Evolutionary conservation across 1,139 yeast genomes (phyloP), one percentile per base, ranked within the genome.

Genomic region (Barnettozyma hawaiiensis): DNA sequence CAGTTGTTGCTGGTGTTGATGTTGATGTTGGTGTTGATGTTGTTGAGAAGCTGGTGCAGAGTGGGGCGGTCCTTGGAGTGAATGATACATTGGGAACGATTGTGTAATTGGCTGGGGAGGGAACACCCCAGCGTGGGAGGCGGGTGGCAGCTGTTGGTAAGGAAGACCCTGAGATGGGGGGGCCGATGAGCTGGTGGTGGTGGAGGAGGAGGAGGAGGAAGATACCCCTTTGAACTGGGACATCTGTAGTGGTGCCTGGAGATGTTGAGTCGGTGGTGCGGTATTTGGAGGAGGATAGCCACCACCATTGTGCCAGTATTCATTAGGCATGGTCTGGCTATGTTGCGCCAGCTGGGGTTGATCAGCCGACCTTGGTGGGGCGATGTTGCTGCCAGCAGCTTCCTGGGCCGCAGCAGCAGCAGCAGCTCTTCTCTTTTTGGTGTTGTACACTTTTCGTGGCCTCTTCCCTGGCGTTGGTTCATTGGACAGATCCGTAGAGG

Each of bases 391-490:
- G 24, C 32, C 46, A 12, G 46, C 31, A 10, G 42, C 32, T 3
- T 37, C 35, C 2, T 37, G 48, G 4, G 50, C 51, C 2, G 52
- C 52, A 5, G 56, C 54, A 3, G 56, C 54, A 1, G 53, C 56
- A 10, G 49, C 55, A 16, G 47, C 53, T 38, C 57, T 47, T 46
- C 54, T 50, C 43, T 56, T 59, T 37, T 58, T 54, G 11, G 62
- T 48, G 32, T 57, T 49, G 39, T 51, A 51, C 11, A 47, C 43
- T 27, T 45, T 51, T 39, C 50, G 48, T 10, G 55, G 50, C 39
- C 54, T 58, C 46, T 62, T 64, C 37, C 54, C 57, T 4, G 67
- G 67, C 1, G 65, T 61, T 18, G 44, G 49, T 15, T 40, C 45
- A 3, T n/a, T n/a, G 16, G 35, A 20, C 11, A n/a, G 16, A 3